Base-by-base conservation (phyloP, 352 stramenopile genomes). In the Phytophthora citrophthora region DNA sequence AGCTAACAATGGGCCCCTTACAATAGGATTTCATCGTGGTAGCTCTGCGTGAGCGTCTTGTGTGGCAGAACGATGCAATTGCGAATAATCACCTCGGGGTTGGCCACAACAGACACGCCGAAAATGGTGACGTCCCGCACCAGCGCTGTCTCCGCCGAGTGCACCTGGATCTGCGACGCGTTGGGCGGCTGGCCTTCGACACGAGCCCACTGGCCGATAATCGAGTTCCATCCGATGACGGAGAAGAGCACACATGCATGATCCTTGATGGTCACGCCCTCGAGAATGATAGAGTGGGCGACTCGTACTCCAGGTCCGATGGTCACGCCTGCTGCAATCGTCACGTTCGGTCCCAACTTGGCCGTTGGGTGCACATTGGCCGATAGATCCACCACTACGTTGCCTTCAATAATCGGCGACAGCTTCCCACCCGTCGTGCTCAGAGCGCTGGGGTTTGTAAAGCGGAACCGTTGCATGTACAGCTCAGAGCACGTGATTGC, bases 381-480 rank as follows among this genome's bases (percentile, higher is more conserved):
- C 5, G 79, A 87, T 10, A 75, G 75, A 56, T 96, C 85, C 11
- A 96, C 70, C 27, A 96, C 87, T 23, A 96, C 88, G 36, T 96
- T 96, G 40, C 86, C 89, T 69, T 96, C 89, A 56, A 96, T 95
- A 32, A 88, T 85, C 2, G 89, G 89, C 1, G 85, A 90, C 9
- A 94, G 49, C 56, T 96, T 96, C 2, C 89, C 89, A 11, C 89
- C 89, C 12, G 82, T 94, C 11, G 76, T 67, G 50, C 87, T 94
- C 52, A 96, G 53, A 7, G 86, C 81, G 26, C 74, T 93, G n/a
- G 87, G 87, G 62, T 95, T 94, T 23, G 87, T 94, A 70, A 94
- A 95, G 24, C 89, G 89, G 68, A 95, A 96, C 23, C 89, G 89
- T 54, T 96, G 89, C 87, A 96, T 96, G 70, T 95, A 96, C 9